Evolutionary conservation across 805 yeast species (phyloP).

Genomic region (Sugiyamaella mastotermitis): DNA sequence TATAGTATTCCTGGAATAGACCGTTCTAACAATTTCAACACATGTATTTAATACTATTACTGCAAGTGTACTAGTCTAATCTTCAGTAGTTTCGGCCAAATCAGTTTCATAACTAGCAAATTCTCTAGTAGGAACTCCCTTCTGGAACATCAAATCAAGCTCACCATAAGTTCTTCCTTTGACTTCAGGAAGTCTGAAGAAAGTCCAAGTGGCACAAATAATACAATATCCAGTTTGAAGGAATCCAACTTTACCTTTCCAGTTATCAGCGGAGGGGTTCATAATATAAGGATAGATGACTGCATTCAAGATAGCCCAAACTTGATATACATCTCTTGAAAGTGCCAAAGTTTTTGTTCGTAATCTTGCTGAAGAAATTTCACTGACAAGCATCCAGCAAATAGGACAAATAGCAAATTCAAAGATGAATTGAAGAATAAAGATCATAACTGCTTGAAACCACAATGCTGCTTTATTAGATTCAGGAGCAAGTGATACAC

Average conservation of each 20-base stretch:
- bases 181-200: conserved; percentile 55
- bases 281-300: conserved; percentile 41
- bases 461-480: conserved; percentile 18
- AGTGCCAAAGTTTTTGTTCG: conserved; percentile 32
- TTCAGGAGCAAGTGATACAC: conserved; percentile 6
- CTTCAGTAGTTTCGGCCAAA: no score
- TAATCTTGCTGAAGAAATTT: conserved; percentile 37
- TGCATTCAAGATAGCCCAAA: conserved; percentile 16
- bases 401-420: conserved; percentile 42
- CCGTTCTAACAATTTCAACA: no score
- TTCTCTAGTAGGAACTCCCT: conserved; percentile 10
- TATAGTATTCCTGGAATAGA: no score
- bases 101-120: no score
- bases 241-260: conserved; percentile 45
- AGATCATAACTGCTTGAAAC: conserved; percentile 40
- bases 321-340: background rate
- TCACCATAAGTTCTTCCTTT: conserved; percentile 54
- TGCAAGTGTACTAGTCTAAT: no score
- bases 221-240: conserved; percentile 32
- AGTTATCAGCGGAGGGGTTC: conserved; percentile 40
- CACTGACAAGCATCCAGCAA: conserved; percentile 36
- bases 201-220: conserved; percentile 40
- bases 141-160: conserved; percentile 46
- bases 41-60: no score
- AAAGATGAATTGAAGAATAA: conserved; percentile 41